phyloP scores from a whole-genome alignment of 345 rosid genomes.

The Salix viminalis region DNA sequence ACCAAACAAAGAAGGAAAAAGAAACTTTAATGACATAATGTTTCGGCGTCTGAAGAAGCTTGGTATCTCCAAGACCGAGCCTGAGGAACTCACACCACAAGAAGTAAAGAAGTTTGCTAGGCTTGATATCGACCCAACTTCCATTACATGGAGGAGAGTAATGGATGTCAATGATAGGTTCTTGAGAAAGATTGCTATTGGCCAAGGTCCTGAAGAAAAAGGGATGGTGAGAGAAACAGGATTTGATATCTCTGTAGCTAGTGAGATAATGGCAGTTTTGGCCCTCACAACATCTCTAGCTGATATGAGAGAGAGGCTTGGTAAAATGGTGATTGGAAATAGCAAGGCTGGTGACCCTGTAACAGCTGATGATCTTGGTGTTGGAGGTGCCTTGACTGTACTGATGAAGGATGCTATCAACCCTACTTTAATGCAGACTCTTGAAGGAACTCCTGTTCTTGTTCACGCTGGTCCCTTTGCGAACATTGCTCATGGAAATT shows the following conservation, averaged over 20 bases:
- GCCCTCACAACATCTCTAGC: slow-evolving; percentile 91
- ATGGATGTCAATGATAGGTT: slow-evolving; percentile 97
- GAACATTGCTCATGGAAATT: slow-evolving; percentile 97
- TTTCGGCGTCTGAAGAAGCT: slow-evolving; percentile 80
- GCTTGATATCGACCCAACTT: slow-evolving; percentile 82
- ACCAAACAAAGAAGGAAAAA: slow-evolving; percentile 76
- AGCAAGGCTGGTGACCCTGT: slow-evolving; percentile 90
- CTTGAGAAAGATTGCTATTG: slow-evolving; percentile 82
- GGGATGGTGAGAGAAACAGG: slow-evolving; percentile 97
- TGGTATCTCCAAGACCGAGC: slow-evolving; percentile 72
- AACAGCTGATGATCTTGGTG: slow-evolving; percentile 97
- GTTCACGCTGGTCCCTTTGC: slow-evolving; percentile 99
- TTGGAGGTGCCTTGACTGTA: slow-evolving; percentile 96
- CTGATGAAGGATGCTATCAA: slow-evolving; percentile 95
- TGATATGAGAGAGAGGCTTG: slow-evolving; percentile 98
- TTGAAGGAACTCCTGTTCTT: slow-evolving; percentile 96
- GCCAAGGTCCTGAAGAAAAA: slow-evolving; percentile 96
- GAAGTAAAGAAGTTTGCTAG: slow-evolving; percentile 80
- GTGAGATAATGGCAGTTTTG: slow-evolving; percentile 99
- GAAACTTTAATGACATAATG: slow-evolving; percentile 79
- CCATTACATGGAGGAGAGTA: slow-evolving; percentile 96
- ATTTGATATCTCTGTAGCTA: slow-evolving; percentile 95
- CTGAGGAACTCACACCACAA: slow-evolving; percentile 80
- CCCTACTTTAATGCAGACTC: slow-evolving; percentile 98
- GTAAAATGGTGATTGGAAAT: slow-evolving; percentile 95